These are phyloP conservation scores for Colletotrichum sp. DNA, from an alignment of 2,329 filamentous ascomycete genomes.

Conservation along the genomic window DNA sequence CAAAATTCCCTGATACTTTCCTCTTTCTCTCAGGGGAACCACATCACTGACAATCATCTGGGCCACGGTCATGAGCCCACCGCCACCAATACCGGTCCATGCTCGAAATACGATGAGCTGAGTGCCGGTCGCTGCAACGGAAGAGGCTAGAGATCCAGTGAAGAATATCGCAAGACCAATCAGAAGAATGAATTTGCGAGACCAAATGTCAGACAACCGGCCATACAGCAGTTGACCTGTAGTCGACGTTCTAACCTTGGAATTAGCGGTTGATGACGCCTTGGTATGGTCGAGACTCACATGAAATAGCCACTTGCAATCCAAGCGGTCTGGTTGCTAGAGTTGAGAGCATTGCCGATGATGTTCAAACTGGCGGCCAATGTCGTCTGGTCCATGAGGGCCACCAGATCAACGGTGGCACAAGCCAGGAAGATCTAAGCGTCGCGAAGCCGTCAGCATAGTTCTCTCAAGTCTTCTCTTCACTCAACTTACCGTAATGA, in stretches of 20 bases:
- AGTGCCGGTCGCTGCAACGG: conserved; percentile 41
- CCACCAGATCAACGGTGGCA: conserved; percentile 58
- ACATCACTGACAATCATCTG: conserved; percentile 56
- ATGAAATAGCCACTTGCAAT: conserved; percentile 62
- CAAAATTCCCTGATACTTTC: conserved; percentile 44
- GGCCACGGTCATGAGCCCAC: conserved; percentile 46
- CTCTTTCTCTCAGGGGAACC: conserved; percentile 50
- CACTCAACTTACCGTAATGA: conserved; percentile 49
- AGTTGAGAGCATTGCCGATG: conserved; percentile 54
- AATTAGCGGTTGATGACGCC: neutral
- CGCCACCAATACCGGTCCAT: conserved; percentile 48
- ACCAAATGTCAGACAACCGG: conserved; percentile 51
- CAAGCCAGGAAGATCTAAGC: conserved; percentile 61
- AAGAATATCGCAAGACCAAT: conserved; percentile 46
- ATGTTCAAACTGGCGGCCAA: conserved; percentile 60
- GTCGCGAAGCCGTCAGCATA: neutral
- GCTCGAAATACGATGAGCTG: conserved; percentile 47
- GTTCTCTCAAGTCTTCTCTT: fast-evolving
- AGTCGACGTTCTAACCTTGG: conserved; percentile 42
- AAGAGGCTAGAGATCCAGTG: conserved; percentile 47
- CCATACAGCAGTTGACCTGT: conserved; percentile 52
- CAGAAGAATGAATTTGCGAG: conserved; percentile 45
- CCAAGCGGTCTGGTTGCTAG: conserved; percentile 57
- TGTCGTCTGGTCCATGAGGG: conserved; percentile 64
- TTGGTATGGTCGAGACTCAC: conserved; percentile 32